Percentiles rank a stretch among this genome's conserved stretches.
Conservation (phyloP, 192 early-diverging fungal genomes). For the Gigaspora rosea region DNA sequence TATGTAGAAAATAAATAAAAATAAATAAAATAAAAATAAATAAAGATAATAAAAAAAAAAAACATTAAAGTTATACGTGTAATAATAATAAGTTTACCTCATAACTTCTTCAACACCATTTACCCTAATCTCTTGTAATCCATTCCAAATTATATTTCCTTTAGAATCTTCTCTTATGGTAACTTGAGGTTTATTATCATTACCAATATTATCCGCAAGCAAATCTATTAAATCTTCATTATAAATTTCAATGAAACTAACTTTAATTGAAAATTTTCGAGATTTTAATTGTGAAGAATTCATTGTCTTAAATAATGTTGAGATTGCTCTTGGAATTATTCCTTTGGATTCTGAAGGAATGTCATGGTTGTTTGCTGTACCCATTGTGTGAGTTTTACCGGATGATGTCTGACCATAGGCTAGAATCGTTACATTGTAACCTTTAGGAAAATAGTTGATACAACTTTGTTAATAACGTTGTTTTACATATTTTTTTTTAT, state of each 20-base stretch:
- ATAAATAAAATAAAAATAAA: slow-evolving; percentile 13
- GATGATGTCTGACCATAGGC: slow-evolving; percentile 94
- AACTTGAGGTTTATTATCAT: slow-evolving; percentile 60
- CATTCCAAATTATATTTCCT: slow-evolving; percentile 86
- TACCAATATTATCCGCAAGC: slow-evolving; percentile 58
- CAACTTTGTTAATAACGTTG: too few species aligned
- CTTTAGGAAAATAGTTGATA: slow-evolving; percentile 37
- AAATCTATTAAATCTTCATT: slow-evolving; percentile 97
- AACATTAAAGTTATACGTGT: too few species aligned
- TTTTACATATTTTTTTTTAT: too few species aligned
- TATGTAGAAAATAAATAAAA: neutral
- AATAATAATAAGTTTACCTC: slow-evolving; percentile 40
- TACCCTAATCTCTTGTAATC: slow-evolving; percentile 80
- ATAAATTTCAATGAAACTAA: slow-evolving; percentile 95
- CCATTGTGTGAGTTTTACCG: slow-evolving; percentile 98
- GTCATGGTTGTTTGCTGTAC: slow-evolving; percentile 59
- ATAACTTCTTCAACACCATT: slow-evolving; percentile 70
- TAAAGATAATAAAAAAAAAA: neutral
- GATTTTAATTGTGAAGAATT: slow-evolving; percentile 35
- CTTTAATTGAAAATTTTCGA: slow-evolving; percentile 54
- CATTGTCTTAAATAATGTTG: slow-evolving; percentile 55
- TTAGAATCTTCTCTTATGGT: slow-evolving; percentile 83
- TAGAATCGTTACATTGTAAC: slow-evolving; percentile 95
- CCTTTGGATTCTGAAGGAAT: slow-evolving; percentile 47
- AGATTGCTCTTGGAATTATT: slow-evolving; percentile 75